phyloP scores from a whole-genome alignment of 2,329 filamentous ascomycete species.

The Neofusicoccum umdonicola region DNA sequence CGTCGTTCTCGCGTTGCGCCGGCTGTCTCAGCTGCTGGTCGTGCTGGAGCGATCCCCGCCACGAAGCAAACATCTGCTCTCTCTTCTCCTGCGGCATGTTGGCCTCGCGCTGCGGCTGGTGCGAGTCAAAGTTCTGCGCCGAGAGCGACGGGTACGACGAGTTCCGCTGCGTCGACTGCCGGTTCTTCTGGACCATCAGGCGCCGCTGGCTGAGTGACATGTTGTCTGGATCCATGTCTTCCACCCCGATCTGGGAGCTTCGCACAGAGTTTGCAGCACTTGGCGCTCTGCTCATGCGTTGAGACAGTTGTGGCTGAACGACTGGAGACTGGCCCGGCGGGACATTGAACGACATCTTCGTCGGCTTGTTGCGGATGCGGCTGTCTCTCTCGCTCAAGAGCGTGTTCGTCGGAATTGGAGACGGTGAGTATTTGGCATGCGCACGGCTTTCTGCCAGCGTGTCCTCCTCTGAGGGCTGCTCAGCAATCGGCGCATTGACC shows the following conservation, averaged over 20 bases:
- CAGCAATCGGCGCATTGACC: conserved; percentile 3
- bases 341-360: conserved; percentile 10
- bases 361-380: conserved; percentile 6
- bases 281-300: not conserved
- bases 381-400: conserved; percentile 11
- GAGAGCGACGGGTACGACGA: not conserved
- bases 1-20: conserved; percentile 26
- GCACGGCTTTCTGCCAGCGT: not conserved
- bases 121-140: conserved; percentile 35
- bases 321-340: not conserved
- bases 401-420: conserved; percentile 6
- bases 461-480: conserved; percentile 1
- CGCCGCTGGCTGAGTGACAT: conserved; percentile 54
- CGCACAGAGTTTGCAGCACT: not conserved
- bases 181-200: conserved; percentile 6
- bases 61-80: conserved; percentile 34
- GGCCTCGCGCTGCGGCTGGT: conserved; percentile 33
- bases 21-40: conserved; percentile 25
- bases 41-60: conserved; percentile 33
- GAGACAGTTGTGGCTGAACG: not conserved
- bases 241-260: conserved; percentile 42
- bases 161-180: not conserved
- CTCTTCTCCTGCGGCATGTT: conserved; percentile 29
- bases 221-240: conserved; percentile 59
- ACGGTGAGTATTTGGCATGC: not conserved